phyloP scores from a whole-genome alignment of 83 land plant genomes.

The Diphasiastrum complanatum region DNA sequence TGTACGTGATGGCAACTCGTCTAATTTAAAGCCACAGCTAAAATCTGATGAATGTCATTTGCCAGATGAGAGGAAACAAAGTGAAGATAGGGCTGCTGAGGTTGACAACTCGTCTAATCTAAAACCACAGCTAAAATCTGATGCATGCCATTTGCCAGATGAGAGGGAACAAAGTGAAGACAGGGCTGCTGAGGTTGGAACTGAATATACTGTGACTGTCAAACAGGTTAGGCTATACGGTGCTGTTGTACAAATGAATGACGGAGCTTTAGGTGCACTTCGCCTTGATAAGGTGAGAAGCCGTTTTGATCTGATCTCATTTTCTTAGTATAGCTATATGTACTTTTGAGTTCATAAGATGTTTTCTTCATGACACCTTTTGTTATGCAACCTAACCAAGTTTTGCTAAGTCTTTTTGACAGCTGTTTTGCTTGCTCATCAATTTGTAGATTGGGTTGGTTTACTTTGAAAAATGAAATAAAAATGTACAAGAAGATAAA shows the following conservation, averaged over 20 bases:
- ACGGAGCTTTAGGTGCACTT: constrained; percentile 9
- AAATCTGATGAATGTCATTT: background rate
- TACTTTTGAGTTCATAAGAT: too few species aligned
- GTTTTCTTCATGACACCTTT: too few species aligned
- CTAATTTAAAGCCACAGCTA: too few species aligned
- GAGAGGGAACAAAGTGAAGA: background rate
- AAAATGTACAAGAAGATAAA: too few species aligned
- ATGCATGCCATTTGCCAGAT: background rate
- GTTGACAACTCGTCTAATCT: background rate
- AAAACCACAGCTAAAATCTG: background rate
- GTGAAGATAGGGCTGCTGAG: background rate
- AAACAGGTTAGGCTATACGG: constrained; percentile 6
- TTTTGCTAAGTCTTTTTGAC: too few species aligned
- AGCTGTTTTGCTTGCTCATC: too few species aligned
- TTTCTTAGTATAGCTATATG: too few species aligned
- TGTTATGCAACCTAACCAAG: too few species aligned
- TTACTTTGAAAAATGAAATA: too few species aligned
- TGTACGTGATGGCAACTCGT: too few species aligned
- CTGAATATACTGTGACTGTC: constrained; percentile 7
- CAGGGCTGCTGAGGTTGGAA: background rate
- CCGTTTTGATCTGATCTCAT: background rate
- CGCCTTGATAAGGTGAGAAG: constrained; percentile 2
- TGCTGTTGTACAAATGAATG: constrained; percentile 3
- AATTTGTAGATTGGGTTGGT: too few species aligned
- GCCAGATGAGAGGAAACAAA: background rate